A percentile compares a stretch with the other conserved stretches of the same genome.
These are phyloP conservation scores for Fusarium sp. DNA, from an alignment of 2,329 filamentous ascomycete species.

Conservation along the genomic window DNA sequence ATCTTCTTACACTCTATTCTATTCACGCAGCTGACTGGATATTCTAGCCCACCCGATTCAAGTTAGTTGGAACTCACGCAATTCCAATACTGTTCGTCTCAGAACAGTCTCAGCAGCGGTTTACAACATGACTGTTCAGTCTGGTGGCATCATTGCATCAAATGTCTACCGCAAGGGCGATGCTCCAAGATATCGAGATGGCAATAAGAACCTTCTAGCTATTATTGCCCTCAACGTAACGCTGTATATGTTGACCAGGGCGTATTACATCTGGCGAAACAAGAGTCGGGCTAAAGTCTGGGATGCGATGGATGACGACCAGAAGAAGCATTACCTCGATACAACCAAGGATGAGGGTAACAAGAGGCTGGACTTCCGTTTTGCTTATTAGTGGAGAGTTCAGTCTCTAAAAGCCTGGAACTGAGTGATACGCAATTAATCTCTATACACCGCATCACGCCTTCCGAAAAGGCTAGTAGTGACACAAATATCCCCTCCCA, in stretches of 20 bases:
- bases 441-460: too few relatives aligned
- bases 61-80: conserved; percentile 67
- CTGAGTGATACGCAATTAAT: too few relatives aligned
- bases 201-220: conserved; percentile 58
- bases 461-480: too few relatives aligned
- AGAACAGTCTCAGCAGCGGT: conserved; percentile 68
- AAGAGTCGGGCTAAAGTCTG: conserved; percentile 25
- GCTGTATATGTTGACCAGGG: conserved; percentile 59
- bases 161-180: conserved; percentile 67
- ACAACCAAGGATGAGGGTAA: conserved; percentile 35
- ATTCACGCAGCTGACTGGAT: background rate
- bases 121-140: background rate
- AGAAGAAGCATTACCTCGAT: conserved; percentile 26
- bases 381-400: conserved; percentile 14
- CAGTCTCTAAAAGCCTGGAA: too few relatives aligned
- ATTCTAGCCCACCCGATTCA: conserved; percentile 62
- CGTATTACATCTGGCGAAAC: conserved; percentile 59
- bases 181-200: conserved; percentile 59
- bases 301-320: conserved; percentile 30
- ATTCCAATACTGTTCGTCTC: conserved; percentile 74
- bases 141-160: conserved; percentile 60
- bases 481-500: too few relatives aligned
- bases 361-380: conserved; percentile 36
- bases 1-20: background rate
- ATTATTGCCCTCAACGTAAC: conserved; percentile 46